Evolutionary conservation across 768 basidiomycete genomes (phyloP).

Genomic region (Naganishia kalamii): DNA sequence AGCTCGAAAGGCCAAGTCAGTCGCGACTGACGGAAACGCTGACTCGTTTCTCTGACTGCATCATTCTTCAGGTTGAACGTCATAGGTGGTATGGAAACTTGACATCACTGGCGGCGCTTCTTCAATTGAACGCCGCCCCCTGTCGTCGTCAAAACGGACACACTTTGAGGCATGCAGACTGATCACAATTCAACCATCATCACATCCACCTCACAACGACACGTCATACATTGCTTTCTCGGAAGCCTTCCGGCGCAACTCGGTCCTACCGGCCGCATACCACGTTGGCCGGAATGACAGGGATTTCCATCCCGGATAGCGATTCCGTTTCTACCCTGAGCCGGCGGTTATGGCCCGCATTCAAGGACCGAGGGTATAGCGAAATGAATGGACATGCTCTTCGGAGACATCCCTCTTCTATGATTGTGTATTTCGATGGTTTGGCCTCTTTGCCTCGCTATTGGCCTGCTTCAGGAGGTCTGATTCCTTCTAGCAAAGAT

Average conservation of each 20-base stretch:
- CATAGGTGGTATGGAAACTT: no score
- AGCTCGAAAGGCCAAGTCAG: no score
- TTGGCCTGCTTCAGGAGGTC: not conserved
- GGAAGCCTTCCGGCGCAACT: not conserved
- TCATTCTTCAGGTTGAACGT: no score
- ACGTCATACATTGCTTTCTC: not conserved
- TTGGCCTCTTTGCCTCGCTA: not conserved
- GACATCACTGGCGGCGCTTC: no score
- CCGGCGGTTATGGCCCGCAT: not conserved
- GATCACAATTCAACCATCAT: no score
- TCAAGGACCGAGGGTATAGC: not conserved
- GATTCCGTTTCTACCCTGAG: not conserved
- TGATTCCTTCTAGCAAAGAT: constrained; percentile 7
- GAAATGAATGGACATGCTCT: not conserved
- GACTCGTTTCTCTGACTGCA: no score
- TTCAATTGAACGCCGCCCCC: no score
- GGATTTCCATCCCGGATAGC: not conserved
- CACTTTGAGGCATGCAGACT: no score
- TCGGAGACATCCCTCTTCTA: not conserved
- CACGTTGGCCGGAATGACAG: not conserved
- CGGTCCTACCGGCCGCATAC: not conserved
- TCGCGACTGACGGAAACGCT: no score
- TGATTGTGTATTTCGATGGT: not conserved
- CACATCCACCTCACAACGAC: no score
- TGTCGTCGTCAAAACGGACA: no score